Base-by-base conservation (phyloP, 345 rosid genomes). In the Populus deltoides region DNA sequence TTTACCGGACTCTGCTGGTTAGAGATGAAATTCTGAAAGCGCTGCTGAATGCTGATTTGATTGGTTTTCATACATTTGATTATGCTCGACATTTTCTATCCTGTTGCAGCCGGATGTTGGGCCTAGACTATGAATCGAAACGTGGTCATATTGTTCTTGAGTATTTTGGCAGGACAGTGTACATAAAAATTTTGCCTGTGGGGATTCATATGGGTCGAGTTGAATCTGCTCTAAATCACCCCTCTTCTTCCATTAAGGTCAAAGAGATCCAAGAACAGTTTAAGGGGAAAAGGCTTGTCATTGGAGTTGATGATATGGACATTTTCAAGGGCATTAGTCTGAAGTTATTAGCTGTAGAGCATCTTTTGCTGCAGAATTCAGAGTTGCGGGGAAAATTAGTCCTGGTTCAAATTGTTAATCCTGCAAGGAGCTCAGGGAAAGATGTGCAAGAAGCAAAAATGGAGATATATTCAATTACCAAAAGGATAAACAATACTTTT, bases 291-390 rank as follows among this genome's bases (percentile, higher is more conserved):
- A 82, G 53, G 76, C 51, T 87, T 66, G 75, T 87, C 31, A 69
- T 87, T 59, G 89, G 89, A 31, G 83, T 85, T 20, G 89, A 87
- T 72, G 89, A 87, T 78, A 85, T 83, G 89, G 89, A 87, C 74
- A 81, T 87, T 51, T 84, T 87, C 70, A 87, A 87, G 67, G 89
- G 89, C 53, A 78, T 87, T 31, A 87, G 87, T 75, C 78, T 85
- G 65, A 85, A 87, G 77, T 70, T 87, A 61, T 69, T 84, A 1
- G 87, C 89, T 10, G 45, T 85, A 63, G 89, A 87, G 67, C 87
- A 79, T 67, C 86, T 87, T 55, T 69, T 87, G 78, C 73, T 29
- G 66, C 86, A 80, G 70, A 70, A 75, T 59, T 78, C 78, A 17
- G 83, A 79, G 4, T 69, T 84, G 65, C 70, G 36, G 17, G 89